These are phyloP conservation scores for Anthracocystis walkeri DNA, from an alignment of 1,284 basidiomycete species.

Conservation along the genomic window DNA sequence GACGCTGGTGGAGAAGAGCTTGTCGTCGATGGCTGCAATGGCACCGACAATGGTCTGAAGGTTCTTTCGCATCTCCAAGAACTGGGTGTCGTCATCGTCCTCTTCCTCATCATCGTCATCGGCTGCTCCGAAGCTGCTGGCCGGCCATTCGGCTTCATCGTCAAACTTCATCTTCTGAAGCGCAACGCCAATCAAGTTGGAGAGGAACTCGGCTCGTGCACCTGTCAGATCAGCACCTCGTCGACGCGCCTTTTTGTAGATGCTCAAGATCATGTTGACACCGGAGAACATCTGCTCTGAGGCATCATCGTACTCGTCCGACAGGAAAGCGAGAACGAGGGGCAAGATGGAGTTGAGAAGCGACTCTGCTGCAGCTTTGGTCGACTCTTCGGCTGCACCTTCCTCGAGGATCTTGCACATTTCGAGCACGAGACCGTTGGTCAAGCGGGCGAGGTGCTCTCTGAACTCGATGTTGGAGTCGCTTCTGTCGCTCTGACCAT, in stretches of 20 bases:
- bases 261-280: constrained; percentile 56
- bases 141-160: constrained; percentile 84
- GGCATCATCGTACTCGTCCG: constrained; percentile 77
- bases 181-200: constrained; percentile 82
- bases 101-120: constrained; percentile 76
- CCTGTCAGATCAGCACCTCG: constrained; percentile 45
- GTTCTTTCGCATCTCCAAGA: constrained; percentile 88
- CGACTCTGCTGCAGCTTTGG: constrained; percentile 78
- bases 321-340: constrained; percentile 86
- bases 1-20: constrained; percentile 81
- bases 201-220: constrained; percentile 75
- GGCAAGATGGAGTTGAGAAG: constrained; percentile 81
- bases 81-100: constrained; percentile 87
- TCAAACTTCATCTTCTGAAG: constrained; percentile 79
- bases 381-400: constrained; percentile 74
- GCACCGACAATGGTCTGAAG: constrained; percentile 85
- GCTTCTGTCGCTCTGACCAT: constrained; percentile 73
- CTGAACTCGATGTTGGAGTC: constrained; percentile 82
- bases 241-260: constrained; percentile 66
- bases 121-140: constrained; percentile 72
- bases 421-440: constrained; percentile 87
- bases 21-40: constrained; percentile 82
- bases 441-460: constrained; percentile 85
- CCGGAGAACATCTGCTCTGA: constrained; percentile 63
- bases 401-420: constrained; percentile 84